Percentiles rank a stretch among this genome's conserved stretches.
phyloP scores from a whole-genome alignment of 768 basidiomycete genomes.

The Lactifluus subvellereus region DNA sequence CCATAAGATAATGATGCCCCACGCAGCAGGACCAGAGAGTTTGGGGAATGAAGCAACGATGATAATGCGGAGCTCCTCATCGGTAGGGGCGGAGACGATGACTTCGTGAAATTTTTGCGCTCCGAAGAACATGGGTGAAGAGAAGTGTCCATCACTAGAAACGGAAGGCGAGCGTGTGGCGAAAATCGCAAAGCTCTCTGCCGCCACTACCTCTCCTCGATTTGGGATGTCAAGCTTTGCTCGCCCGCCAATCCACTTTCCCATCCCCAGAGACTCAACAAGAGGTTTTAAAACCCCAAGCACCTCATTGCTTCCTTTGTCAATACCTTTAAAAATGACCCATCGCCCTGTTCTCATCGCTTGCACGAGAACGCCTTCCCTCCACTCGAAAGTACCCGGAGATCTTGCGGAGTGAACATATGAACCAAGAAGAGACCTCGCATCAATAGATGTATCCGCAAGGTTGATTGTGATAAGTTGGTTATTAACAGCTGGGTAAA shows the following conservation, averaged over 20 bases:
- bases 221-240: conserved; percentile 69
- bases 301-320: conserved; percentile 84
- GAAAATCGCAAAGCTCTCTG: conserved; percentile 78
- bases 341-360: conserved; percentile 88
- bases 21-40: conserved; percentile 45
- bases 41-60: conserved; percentile 59
- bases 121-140: conserved; percentile 70
- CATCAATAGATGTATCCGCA: conserved; percentile 92
- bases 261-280: conserved; percentile 60
- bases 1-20: conserved; percentile 66
- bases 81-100: conserved; percentile 51
- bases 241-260: conserved; percentile 70
- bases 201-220: conserved; percentile 66
- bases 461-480: conserved; percentile 84
- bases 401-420: conserved; percentile 81
- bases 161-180: conserved; percentile 72
- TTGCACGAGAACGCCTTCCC: conserved; percentile 86
- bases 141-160: conserved; percentile 43
- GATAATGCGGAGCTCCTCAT: conserved; percentile 65
- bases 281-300: conserved; percentile 83
- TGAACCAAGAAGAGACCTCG: conserved; percentile 87
- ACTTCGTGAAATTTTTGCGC: conserved; percentile 80
- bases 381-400: conserved; percentile 93
- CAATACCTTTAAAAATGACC: conserved; percentile 91
- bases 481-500: conserved; percentile 55